phyloP scores from a whole-genome alignment of 495 filamentous ascomycete species.

The Penicillium simplicissimum region DNA sequence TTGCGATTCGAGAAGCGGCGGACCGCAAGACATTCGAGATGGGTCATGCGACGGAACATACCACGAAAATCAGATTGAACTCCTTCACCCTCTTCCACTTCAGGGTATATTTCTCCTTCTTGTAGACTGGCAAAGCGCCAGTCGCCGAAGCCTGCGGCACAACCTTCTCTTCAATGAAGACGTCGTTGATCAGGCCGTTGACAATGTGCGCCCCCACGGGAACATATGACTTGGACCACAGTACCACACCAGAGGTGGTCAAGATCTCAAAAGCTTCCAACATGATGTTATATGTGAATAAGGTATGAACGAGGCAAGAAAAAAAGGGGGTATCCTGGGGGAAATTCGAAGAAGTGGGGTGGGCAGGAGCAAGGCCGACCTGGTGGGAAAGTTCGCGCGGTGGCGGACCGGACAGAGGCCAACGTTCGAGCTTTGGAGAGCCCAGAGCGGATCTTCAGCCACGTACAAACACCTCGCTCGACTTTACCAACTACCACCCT shows the following conservation, averaged over 20 bases:
- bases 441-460: conserved; percentile 39
- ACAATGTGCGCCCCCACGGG: conserved; percentile 78
- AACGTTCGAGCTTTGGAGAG: conserved; percentile 30
- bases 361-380: neutral
- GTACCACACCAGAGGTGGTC: conserved; percentile 91
- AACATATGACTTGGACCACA: conserved; percentile 90
- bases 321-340: conserved; percentile 6
- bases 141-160: conserved; percentile 45
- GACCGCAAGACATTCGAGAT: conserved; percentile 20
- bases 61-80: conserved; percentile 91
- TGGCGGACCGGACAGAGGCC: conserved; percentile 42
- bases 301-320: neutral
- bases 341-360: conserved; percentile 7
- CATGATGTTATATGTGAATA: conserved; percentile 51
- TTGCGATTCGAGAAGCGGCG: conserved; percentile 9
- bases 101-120: conserved; percentile 89
- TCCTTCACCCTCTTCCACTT: conserved; percentile 94
- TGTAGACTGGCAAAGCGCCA: conserved; percentile 62
- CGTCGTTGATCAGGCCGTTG: conserved; percentile 92
- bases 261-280: conserved; percentile 95
- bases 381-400: conserved; percentile 26
- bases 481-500: conserved; percentile 10
- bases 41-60: conserved; percentile 43
- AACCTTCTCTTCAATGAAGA: conserved; percentile 93
- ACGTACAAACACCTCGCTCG: conserved; percentile 42